phyloP scores from a whole-genome alignment of 768 basidiomycete species.

The Leccinum subgranulosum region DNA sequence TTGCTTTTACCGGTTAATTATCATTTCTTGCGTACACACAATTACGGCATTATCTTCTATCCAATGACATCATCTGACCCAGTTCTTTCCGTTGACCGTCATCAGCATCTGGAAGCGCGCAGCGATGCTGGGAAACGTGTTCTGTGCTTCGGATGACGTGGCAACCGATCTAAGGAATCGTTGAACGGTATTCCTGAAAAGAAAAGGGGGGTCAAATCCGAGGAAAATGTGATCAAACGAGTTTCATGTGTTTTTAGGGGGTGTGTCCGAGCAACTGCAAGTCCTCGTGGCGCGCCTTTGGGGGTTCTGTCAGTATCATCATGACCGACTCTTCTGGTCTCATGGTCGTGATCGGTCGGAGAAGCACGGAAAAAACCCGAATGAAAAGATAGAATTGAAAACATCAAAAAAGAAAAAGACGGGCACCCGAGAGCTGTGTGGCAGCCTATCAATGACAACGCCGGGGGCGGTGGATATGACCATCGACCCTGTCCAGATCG shows the following conservation, averaged over 20 bases:
- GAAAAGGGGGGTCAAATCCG: not conserved
- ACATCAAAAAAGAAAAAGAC: not conserved
- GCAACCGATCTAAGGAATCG: not conserved
- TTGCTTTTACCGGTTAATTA: constrained; percentile 16
- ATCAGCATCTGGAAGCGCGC: not conserved
- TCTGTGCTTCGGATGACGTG: not conserved
- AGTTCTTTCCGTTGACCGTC: not conserved
- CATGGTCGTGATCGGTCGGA: not conserved
- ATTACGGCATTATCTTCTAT: constrained; percentile 6
- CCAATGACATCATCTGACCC: constrained; percentile 1
- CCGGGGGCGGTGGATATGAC: not conserved
- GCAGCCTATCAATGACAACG: not conserved
- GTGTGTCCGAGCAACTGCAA: not conserved
- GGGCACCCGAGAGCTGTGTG: not conserved
- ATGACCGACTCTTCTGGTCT: not conserved
- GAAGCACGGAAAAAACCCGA: not conserved
- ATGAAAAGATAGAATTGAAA: not conserved
- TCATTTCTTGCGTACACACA: constrained; percentile 17
- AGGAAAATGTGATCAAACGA: not conserved
- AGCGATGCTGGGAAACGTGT: not conserved
- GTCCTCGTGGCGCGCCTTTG: not conserved
- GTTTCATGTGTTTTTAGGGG: not conserved
- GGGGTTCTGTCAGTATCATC: not conserved
- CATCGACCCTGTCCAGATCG: not conserved
- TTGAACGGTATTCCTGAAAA: not conserved